Evolutionary conservation across 1,284 basidiomycete species (phyloP), one percentile per base, ranked within the genome.

Genomic region (Sporisorium sorghi): DNA sequence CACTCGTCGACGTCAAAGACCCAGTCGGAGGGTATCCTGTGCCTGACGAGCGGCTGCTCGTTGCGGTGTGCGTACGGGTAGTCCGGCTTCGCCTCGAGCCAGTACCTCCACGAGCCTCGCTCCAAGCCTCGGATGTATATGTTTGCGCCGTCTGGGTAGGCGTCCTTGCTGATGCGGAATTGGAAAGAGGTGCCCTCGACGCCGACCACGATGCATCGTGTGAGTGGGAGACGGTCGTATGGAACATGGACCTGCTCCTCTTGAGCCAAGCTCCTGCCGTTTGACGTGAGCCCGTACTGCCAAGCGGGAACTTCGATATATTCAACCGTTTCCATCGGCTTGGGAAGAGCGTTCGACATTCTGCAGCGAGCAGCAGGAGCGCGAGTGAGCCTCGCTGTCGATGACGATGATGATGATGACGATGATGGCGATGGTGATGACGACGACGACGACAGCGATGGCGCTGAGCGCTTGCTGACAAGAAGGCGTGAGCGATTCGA

Each of bases 161-260:
- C 30, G 14, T 49, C 44, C 49, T 65, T 65, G 49, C 33, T 40
- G 49, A 65, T 26, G n/a, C 37, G 30, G 4, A 65, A 19, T 3
- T 39, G 9, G 43, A 65, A 58, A 0, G 19, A 5, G 0, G 53
- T 44, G 35, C 51, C 56, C 8, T 53, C 26, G 19, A 58, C 11
- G 10, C 55, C 62, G 14, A 39, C n/a, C 24, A 65, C 30, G n/a
- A 48, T 10, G 24, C 56, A 42, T 24, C 30, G 21, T 12, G 6
- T 17, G 5, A 10, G 14, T 7, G n/a, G n/a, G n/a, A n/a, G n/a
- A n/a, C n/a, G n/a, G 15, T 39, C 44, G 40, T 30, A 24, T 1
- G 37, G 37, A 10, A 40, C 10, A 3, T 44, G 23, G 0, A 33
- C 43, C 8, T n/a, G 21, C 10, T 47, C 26, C 28, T 65, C 44